Percentiles rank a stretch among this genome's conserved stretches.
phyloP scores from a whole-genome alignment of 495 filamentous ascomycete genomes.

The Aspergillus biplanus region DNA sequence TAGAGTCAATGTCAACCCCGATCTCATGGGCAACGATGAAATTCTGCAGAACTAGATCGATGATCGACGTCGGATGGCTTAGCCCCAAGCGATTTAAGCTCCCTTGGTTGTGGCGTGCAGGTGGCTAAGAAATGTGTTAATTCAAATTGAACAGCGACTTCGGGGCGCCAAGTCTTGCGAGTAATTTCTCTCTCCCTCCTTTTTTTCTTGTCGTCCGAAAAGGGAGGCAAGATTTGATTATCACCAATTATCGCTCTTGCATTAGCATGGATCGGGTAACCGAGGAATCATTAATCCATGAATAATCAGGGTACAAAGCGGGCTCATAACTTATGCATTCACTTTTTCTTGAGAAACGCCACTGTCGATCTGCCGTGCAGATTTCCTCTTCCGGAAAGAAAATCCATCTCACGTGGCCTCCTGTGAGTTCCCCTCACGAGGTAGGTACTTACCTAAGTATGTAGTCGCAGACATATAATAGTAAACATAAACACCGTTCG shows the following conservation, averaged over 20 bases:
- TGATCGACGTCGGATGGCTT: neutral
- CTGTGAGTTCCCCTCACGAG: too few relatives aligned
- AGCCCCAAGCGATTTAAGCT: neutral
- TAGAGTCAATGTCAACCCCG: neutral
- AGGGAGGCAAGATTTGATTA: neutral
- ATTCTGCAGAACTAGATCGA: neutral
- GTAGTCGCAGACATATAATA: too few relatives aligned
- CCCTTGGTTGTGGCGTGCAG: constrained; percentile 4
- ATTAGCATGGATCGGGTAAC: too few relatives aligned
- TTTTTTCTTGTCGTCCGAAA: neutral
- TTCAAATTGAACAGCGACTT: too few relatives aligned
- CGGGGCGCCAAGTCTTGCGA: neutral
- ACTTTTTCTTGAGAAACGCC: neutral
- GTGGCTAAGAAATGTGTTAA: neutral
- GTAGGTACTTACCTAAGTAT: too few relatives aligned
- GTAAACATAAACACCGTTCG: too few relatives aligned
- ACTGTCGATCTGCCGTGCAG: neutral
- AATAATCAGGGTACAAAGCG: too few relatives aligned
- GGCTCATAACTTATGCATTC: too few relatives aligned
- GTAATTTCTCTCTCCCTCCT: neutral
- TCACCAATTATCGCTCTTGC: too few relatives aligned
- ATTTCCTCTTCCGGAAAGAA: neutral
- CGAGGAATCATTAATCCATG: too few relatives aligned
- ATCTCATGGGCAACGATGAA: neutral
- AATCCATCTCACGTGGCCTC: neutral